These are phyloP conservation scores for Acorus calamus DNA, from an alignment of 106 monocot genomes.

Conservation along the genomic window DNA sequence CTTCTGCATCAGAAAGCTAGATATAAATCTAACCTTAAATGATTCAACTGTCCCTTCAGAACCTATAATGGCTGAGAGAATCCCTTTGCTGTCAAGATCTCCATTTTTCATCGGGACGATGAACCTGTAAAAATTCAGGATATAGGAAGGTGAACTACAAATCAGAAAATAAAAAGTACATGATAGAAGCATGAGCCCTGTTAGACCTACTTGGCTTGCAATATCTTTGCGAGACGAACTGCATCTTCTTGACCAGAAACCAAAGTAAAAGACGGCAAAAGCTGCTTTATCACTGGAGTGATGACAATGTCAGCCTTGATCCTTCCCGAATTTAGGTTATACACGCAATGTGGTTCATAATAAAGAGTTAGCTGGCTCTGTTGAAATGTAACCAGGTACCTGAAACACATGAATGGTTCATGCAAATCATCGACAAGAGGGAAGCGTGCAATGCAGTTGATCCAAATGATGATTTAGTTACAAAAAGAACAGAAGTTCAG, in stretches of 20 bases:
- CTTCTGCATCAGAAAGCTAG: too few relatives aligned
- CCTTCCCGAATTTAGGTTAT: conserved; percentile 6
- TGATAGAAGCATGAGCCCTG: not conserved
- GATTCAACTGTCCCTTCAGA: conserved; percentile 54
- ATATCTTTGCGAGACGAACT: conserved; percentile 66
- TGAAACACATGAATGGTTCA: conserved; percentile 7
- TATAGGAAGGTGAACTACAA: not conserved
- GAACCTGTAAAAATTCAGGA: conserved; percentile 33
- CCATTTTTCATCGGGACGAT: conserved; percentile 83
- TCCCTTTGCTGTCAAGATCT: conserved; percentile 64
- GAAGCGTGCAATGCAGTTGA: not conserved
- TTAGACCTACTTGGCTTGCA: conserved; percentile 59
- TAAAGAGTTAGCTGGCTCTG: conserved; percentile 39
- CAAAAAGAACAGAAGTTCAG: not conserved
- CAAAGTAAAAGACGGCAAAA: conserved; percentile 70
- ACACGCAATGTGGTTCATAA: conserved; percentile 92
- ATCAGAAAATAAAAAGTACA: not conserved
- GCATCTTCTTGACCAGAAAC: conserved; percentile 98
- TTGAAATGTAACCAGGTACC: conserved; percentile 53
- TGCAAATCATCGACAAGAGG: not conserved
- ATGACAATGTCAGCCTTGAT: conserved; percentile 59
- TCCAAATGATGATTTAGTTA: not conserved
- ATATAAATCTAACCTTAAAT: conserved; percentile 47
- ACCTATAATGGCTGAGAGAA: conserved; percentile 40
- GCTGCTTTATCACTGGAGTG: conserved; percentile 83